Percentiles rank a stretch among this genome's conserved stretches.
These are phyloP conservation scores for Penicillium sp. DNA, from an alignment of 2,329 filamentous ascomycete genomes.

Conservation along the genomic window DNA sequence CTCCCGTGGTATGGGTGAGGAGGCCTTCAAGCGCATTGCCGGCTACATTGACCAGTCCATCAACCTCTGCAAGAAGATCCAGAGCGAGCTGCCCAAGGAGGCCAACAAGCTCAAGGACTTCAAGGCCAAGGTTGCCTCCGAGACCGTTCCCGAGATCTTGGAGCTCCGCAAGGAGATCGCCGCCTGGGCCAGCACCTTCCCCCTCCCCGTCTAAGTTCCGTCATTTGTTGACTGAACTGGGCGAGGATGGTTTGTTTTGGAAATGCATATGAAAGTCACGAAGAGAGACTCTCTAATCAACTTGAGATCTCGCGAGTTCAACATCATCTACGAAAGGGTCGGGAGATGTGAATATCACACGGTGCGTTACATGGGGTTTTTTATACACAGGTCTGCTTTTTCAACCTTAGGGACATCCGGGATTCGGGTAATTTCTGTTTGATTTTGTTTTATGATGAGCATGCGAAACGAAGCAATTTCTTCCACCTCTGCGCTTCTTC, in stretches of 20 bases:
- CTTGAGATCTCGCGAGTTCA: slow-evolving; percentile 34
- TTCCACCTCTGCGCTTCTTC: slow-evolving; percentile 25
- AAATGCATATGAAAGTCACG: slow-evolving; percentile 22
- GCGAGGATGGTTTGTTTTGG: slow-evolving; percentile 5
- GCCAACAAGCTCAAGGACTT: slow-evolving; percentile 99
- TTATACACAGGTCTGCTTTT: slow-evolving; percentile 44
- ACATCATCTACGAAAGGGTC: slow-evolving; percentile 40
- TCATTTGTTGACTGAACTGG: not conserved
- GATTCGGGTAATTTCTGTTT: slow-evolving; percentile 31
- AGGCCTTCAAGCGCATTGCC: slow-evolving; percentile 89
- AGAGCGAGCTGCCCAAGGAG: slow-evolving; percentile 84
- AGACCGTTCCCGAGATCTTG: slow-evolving; percentile 78
- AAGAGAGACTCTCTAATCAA: slow-evolving; percentile 19
- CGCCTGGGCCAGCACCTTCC: slow-evolving; percentile 84
- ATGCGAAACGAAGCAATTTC: slow-evolving; percentile 27
- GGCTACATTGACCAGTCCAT: slow-evolving; percentile 86
- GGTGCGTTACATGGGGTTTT: slow-evolving; percentile 36
- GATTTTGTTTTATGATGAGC: slow-evolving; percentile 27
- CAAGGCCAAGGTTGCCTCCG: slow-evolving; percentile 83
- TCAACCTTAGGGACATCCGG: slow-evolving; percentile 43
- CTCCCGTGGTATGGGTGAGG: slow-evolving; percentile 85
- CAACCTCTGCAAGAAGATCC: slow-evolving; percentile 86
- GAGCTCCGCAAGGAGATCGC: slow-evolving; percentile 86
- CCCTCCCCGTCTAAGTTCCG: slow-evolving; percentile 65
- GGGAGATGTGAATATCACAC: slow-evolving; percentile 25